These are phyloP conservation scores for Magnolia officinalis DNA, from an alignment of 164 flowering plant species.

Conservation along the genomic window DNA sequence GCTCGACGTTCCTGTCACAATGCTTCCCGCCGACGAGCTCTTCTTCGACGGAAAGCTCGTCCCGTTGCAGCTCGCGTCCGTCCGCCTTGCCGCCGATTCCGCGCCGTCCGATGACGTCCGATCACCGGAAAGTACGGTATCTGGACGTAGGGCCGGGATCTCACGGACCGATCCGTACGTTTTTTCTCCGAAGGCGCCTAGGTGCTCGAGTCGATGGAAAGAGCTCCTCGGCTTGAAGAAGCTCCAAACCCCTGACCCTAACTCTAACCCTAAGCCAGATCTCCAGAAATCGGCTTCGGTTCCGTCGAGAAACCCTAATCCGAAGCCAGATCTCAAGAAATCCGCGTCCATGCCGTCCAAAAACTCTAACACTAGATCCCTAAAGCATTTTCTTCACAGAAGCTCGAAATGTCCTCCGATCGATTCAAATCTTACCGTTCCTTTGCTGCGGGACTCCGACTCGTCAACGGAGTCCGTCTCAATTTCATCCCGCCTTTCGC, in stretches of 20 bases:
- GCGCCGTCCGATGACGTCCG: background rate
- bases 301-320: constrained; percentile 36
- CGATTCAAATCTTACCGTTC: constrained; percentile 47
- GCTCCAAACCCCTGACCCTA: constrained; percentile 25
- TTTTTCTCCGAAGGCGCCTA: constrained; percentile 82
- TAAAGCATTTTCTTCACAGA: constrained; percentile 55
- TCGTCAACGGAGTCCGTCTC: constrained; percentile 41
- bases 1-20: constrained; percentile 63
- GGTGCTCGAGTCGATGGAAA: constrained; percentile 83
- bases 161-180: constrained; percentile 39
- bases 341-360: constrained; percentile 18
- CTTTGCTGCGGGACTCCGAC: constrained; percentile 62
- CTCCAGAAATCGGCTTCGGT: constrained; percentile 22
- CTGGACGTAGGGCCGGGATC: background rate
- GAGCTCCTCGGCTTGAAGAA: constrained; percentile 72
- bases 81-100: constrained; percentile 5
- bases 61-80: constrained; percentile 44
- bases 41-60: constrained; percentile 80
- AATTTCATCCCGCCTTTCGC: constrained; percentile 56
- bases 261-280: constrained; percentile 19
- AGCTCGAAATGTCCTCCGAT: constrained; percentile 45
- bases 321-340: constrained; percentile 25
- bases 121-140: background rate
- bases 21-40: constrained; percentile 87
- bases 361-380: constrained; percentile 26